Base-by-base conservation (phyloP, 345 rosid genomes). In the Noccaea bulbosa region DNA sequence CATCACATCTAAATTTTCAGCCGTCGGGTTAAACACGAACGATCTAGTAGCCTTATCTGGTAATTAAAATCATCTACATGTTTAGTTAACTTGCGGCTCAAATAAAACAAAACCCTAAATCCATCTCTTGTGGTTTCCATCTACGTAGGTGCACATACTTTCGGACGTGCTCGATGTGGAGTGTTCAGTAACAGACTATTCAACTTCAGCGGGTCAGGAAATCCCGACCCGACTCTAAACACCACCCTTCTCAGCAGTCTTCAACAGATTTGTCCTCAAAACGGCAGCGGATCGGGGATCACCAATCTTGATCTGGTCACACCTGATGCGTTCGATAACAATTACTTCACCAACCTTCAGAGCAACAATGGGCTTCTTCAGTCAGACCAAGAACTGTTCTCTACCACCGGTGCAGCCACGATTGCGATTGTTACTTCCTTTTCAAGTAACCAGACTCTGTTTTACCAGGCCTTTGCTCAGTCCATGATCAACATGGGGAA, bases 401-500 rank as follows among this genome's bases (percentile, higher is more conserved):
- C 89, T 0, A 81, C 86, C 3, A 5, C 70, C 0, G 91, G 87
- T 7, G 84, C 81, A 27, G 82, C 72, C 48, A 81, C 86, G 3
- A 8, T 55, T 1, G 35, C 22, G 6, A 60, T 86, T 57, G 91
- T 88, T 30, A 67, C 69, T 77, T 43, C 37, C 7, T 88, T 67
- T 45, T 46, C 75, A 51, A 50, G 63, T 33, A 81, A 83, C 77
- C 80, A 80, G 14, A 85, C 79, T 0, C 78, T 81, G 46, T 86
- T 88, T 71, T 86, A 86, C 24, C 70, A 83, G 35, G 73, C 80
- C 52, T 88, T 88, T 71, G 83, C 54, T 57, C 48, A 27, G 40
- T 86, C 91, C n/a, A 86, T 88, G 91, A 77, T 86, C 11, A 78
- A 77, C 2, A 86, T 88, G 94, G 94, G 94, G 24, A 84, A 81